phyloP scores from a whole-genome alignment of 257 asterid species.

The Agastache rugosa region DNA sequence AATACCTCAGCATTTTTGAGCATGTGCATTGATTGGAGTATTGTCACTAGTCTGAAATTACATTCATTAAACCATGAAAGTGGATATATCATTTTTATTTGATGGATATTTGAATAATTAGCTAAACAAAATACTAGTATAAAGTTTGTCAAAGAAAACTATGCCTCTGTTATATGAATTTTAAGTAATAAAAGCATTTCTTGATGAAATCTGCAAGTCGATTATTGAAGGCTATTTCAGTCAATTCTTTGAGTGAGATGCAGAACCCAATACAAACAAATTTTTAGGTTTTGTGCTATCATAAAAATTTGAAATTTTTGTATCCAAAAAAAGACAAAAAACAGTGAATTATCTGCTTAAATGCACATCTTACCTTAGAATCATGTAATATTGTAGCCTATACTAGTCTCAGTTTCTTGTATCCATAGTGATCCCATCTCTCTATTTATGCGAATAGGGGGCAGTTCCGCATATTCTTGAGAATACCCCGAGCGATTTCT shows the following conservation, averaged over 20 bases:
- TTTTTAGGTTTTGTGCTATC: neutral
- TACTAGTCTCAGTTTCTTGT: neutral
- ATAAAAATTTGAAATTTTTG: neutral
- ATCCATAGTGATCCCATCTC: neutral
- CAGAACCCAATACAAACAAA: neutral
- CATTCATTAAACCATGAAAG: neutral
- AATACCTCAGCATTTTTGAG: too few relatives aligned
- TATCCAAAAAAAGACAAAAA: neutral
- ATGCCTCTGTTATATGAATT: too few relatives aligned
- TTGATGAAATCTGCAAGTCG: too few relatives aligned
- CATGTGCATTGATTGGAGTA: too few relatives aligned
- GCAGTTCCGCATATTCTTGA: conserved; percentile 66
- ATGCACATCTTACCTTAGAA: conserved; percentile 10
- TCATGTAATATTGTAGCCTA: neutral
- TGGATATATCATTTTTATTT: neutral
- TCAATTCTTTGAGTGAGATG: neutral
- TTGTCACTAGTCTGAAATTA: neutral
- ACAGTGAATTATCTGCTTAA: neutral
- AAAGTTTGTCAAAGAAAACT: too few relatives aligned
- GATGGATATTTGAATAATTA: too few relatives aligned
- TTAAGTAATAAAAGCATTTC: too few relatives aligned
- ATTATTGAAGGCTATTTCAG: neutral
- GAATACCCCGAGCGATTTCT: conserved; percentile 65
- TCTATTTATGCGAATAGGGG: conserved; percentile 51
- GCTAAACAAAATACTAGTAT: neutral